Base-by-base conservation (phyloP, 257 asterid genomes). In the Lavandula angustifolia region DNA sequence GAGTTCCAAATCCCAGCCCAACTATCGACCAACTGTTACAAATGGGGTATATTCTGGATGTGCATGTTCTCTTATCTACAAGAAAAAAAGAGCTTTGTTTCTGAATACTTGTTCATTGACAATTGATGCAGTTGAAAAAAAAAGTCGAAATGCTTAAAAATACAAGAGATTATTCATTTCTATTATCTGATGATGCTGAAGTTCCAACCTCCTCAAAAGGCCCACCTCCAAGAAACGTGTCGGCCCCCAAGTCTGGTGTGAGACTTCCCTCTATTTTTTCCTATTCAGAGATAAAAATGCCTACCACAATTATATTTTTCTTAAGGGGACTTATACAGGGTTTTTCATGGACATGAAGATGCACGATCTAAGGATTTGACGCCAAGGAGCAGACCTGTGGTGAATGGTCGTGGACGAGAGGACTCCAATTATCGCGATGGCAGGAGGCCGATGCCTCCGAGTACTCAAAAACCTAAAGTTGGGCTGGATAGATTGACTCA, bases 81-180 rank as follows among this genome's bases (percentile, higher is more conserved):
- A 17, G 57, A 33, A 13, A 8, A 38, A 43, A 1, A 32, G 59
- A 0, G 32, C 9, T 38, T 51, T 55, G 59, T 68, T 54, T 54
- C 35, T 27, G 18, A 46, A 54, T 63, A 49, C 50, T 59, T 42
- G n/a, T 27, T 54, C 55, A 8, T 65, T 73, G 73, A 42, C 71
- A 38, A 64, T 56, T 68, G 33, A 11, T 72, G 83, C 89, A 89
- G 98, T 54, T 78, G 72, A 84, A 75, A 64, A 76, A 68, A 49
- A 94, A 87, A 60, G 92, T 77, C 0, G 92, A 94, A 79, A 80
- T 86, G 69, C 77, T 90, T 13, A 90, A 84, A 67, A 85, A 79
- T 67, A 80, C 96, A 9, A 83, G 99, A 75, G 99, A 94, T 71
- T 94, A 94, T 67, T 90, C 99, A 11, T 94, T 94, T 77, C 78